Conservation (phyloP, 345 rosid genomes). For the Balakata baccata region DNA sequence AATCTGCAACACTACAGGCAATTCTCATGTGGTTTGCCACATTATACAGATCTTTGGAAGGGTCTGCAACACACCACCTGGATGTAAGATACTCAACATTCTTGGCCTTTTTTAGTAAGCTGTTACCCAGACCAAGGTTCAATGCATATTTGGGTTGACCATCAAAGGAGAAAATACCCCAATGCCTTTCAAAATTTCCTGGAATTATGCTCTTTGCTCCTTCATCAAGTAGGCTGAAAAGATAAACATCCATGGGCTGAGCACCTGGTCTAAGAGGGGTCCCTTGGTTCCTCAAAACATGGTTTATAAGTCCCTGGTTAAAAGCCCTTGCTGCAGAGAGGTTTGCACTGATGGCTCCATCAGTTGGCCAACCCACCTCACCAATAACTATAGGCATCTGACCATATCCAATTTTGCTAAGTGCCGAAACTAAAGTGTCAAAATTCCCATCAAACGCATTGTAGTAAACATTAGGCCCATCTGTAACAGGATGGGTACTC, state of each 20-base stretch:
- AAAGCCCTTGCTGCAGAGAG: constrained; percentile 80
- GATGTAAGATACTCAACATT: constrained; percentile 78
- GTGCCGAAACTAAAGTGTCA: constrained; percentile 88
- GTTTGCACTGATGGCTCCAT: constrained; percentile 79
- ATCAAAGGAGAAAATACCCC: constrained; percentile 96
- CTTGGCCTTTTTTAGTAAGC: constrained; percentile 58
- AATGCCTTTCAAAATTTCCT: constrained; percentile 90
- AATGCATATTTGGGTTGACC: constrained; percentile 91
- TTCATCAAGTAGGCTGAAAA: constrained; percentile 87
- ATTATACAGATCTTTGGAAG: constrained; percentile 53
- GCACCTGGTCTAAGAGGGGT: constrained; percentile 82
- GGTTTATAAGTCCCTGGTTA: constrained; percentile 85
- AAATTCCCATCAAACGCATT: constrained; percentile 93
- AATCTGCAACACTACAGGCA: constrained; percentile 82
- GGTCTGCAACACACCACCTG: constrained; percentile 93
- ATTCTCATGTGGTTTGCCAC: constrained; percentile 68
- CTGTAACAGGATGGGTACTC: constrained; percentile 70
- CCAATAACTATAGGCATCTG: constrained; percentile 92
- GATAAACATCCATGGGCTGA: constrained; percentile 78
- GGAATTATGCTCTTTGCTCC: constrained; percentile 81
- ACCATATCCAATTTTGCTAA: constrained; percentile 71
- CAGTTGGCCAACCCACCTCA: constrained; percentile 96
- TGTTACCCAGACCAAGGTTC: constrained; percentile 73
- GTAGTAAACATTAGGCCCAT: constrained; percentile 69
- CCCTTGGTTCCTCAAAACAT: constrained; percentile 66